phyloP scores from a whole-genome alignment of 148 eudicot species.

The Diospyros lotus region DNA sequence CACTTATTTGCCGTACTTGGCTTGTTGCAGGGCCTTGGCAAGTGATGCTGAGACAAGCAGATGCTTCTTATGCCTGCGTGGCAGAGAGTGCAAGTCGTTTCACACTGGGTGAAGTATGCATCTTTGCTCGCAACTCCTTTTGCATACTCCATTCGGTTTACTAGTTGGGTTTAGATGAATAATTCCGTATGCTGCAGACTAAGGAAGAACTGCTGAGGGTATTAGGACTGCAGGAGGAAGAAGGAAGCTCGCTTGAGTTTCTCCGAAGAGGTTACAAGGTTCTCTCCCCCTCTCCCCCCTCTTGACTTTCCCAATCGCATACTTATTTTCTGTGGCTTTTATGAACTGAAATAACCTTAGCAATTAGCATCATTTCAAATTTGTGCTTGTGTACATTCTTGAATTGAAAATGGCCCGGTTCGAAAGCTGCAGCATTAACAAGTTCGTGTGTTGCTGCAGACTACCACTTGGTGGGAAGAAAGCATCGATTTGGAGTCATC shows the following conservation, averaged over 20 bases:
- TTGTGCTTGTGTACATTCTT: not conserved
- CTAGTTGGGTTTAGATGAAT: not conserved
- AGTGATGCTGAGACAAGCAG: slow-evolving; percentile 94
- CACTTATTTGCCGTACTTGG: not conserved
- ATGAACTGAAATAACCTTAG: too few relatives aligned
- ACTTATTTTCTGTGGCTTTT: too few relatives aligned
- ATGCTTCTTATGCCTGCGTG: slow-evolving; percentile 88
- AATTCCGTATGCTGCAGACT: slow-evolving; percentile 44
- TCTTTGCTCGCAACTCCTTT: slow-evolving; percentile 4
- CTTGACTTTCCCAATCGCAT: too few relatives aligned
- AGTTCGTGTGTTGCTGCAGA: slow-evolving; percentile 29
- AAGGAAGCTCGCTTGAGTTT: slow-evolving; percentile 90
- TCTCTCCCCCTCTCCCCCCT: not conserved
- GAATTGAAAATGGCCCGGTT: not conserved
- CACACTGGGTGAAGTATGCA: slow-evolving; percentile 81
- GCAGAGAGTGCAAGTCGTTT: slow-evolving; percentile 94
- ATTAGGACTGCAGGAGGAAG: slow-evolving; percentile 89
- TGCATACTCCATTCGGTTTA: not conserved
- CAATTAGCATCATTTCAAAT: not conserved
- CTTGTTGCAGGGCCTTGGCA: slow-evolving; percentile 90
- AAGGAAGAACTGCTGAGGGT: slow-evolving; percentile 97
- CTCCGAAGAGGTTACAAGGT: slow-evolving; percentile 97
- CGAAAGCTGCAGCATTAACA: not conserved
- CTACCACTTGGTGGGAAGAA: slow-evolving; percentile 74
- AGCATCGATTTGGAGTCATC: slow-evolving; percentile 46